Evolutionary conservation across 768 basidiomycete species (phyloP), one percentile per base, ranked within the genome.

Genomic region (Boletus rubroflammeus): DNA sequence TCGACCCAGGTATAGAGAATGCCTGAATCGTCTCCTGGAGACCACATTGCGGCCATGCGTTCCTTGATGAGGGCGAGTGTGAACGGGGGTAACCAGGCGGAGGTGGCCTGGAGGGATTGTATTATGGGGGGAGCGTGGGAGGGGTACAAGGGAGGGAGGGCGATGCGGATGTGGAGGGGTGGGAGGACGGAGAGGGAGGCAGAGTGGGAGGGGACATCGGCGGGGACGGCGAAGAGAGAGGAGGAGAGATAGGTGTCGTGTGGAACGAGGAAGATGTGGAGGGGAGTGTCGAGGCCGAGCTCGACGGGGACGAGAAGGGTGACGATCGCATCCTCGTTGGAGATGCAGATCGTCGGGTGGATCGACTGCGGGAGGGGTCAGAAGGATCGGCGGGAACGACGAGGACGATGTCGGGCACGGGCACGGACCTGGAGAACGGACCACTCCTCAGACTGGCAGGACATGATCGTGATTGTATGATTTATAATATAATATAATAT

Each of bases 1-100:
- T 90, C 88, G 43, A 88, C 74, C 87, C 87, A 89, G 36, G 72
- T 74, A 60, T 84, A 90, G 4, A 92, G 73, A 6, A 86, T 73
- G 21, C 79, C 78, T 34, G 85, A 79, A 5, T 62, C 60, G 17
- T 83, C 84, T 3, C 50, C 58, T 28, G 65, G 60, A 11, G 62
- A 75, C 86, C 87, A 90, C 76, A 80, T 80, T 1, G 75, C 72
- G n/a, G 66, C 55, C 46, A 90, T 71, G 10, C 66, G 63, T 14
- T 67, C 55, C 19, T 71, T 71, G 15, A 89, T 67, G 13, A 61
- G 64, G 10, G 61, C 38, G 8, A 72, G 60, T 1, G 69, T 61
- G 28, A 50, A 23, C 1, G 44, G 57, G 6, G 82, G 71, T 0
- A 90, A 63, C 89, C 88, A 91, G 26, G 76, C 71, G 54, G 84